phyloP scores from a whole-genome alignment of 805 yeast species.

The Zygosaccharomyces pseudorouxii region DNA sequence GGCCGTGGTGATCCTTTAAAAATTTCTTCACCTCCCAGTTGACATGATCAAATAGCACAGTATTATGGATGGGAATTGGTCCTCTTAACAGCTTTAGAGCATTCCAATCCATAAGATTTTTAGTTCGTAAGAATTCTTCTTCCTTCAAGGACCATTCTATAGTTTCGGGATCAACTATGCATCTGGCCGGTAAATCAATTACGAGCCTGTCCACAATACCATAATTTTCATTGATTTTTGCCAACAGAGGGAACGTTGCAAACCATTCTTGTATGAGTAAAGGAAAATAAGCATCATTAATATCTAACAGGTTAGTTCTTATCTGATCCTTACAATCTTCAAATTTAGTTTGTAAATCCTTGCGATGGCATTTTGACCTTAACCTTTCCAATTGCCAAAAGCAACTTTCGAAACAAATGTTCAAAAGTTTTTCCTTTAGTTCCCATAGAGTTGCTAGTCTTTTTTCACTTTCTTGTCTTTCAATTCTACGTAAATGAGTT shows the following conservation, averaged over 20 bases:
- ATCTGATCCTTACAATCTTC: constrained; percentile 3
- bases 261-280: constrained; percentile 5
- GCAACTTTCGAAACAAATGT: constrained; percentile 1
- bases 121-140: background rate
- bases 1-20: background rate
- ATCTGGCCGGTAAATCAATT: background rate
- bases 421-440: constrained; percentile 1
- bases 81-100: constrained; percentile 1
- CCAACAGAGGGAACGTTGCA: background rate
- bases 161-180: constrained; percentile 1
- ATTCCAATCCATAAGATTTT: constrained; percentile 1
- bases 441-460: constrained; percentile 2
- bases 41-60: background rate
- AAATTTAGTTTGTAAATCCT: background rate
- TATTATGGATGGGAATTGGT: background rate
- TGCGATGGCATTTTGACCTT: background rate
- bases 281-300: constrained; percentile 2
- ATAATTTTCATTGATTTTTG: background rate
- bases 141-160: background rate
- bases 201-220: constrained; percentile 2
- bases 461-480: background rate
- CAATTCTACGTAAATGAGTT: background rate
- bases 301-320: background rate
- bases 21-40: background rate
- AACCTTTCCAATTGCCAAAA: constrained; percentile 5